Evolutionary conservation across 805 yeast genomes (phyloP).

Genomic region (Schwanniomyces sp.): DNA sequence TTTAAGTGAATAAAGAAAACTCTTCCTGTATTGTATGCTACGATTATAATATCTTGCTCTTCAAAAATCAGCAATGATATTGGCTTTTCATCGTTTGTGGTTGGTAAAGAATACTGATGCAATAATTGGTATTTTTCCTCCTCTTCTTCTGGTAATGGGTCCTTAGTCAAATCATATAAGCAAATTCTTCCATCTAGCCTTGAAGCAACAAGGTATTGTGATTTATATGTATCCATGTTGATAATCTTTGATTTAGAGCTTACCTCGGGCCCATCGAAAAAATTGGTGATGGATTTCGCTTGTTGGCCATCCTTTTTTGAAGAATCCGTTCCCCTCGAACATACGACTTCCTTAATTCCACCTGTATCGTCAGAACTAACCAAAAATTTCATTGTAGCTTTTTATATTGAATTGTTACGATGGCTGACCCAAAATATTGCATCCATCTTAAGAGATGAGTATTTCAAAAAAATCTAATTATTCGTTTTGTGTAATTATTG

Average conservation of each 20-base stretch:
- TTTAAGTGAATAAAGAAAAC: conserved; percentile 40
- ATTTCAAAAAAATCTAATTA: not conserved
- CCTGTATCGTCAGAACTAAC: conserved; percentile 71
- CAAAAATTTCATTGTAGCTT: conserved; percentile 55
- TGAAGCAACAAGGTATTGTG: conserved; percentile 39
- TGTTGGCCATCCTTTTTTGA: conserved; percentile 65
- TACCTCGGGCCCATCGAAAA: conserved; percentile 30
- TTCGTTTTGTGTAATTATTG: too few relatives aligned
- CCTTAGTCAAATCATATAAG: conserved; percentile 32
- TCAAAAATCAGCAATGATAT: conserved; percentile 29
- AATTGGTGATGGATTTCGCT: conserved; percentile 55
- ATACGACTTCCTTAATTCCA: conserved; percentile 60
- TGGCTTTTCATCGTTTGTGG: conserved; percentile 25
- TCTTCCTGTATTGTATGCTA: conserved; percentile 48
- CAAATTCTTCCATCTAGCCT: conserved; percentile 44
- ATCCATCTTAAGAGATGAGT: conserved; percentile 5
- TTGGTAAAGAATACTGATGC: conserved; percentile 26
- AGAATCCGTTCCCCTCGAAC: conserved; percentile 74
- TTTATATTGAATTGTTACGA: not conserved
- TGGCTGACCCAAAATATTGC: not conserved
- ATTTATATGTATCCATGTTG: conserved; percentile 27
- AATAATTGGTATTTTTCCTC: conserved; percentile 39
- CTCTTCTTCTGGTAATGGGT: conserved; percentile 29
- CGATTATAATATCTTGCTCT: conserved; percentile 30
- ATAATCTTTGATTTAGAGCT: conserved; percentile 34